Evolutionary conservation across 1,284 basidiomycete species (phyloP).

Genomic region (Heterobasidion annosum): DNA sequence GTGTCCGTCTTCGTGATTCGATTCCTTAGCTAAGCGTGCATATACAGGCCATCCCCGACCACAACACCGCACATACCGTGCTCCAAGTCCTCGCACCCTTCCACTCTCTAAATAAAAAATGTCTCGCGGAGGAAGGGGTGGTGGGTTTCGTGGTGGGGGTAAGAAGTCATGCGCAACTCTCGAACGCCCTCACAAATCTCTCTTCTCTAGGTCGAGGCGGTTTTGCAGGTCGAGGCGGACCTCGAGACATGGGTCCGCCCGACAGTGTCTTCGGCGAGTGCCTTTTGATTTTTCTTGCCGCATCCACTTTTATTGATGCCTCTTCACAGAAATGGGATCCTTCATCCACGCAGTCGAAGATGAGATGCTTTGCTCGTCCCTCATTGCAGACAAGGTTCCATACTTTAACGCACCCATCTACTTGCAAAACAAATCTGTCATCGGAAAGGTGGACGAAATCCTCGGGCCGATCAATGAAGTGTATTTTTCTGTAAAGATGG

Average conservation of each 20-base stretch:
- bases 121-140: constrained; percentile 18
- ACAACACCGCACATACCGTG: too few species aligned
- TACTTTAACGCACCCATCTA: constrained; percentile 99
- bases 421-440: constrained; percentile 93
- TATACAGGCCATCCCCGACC: too few species aligned
- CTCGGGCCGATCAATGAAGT: constrained; percentile 98
- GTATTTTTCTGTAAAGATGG: constrained; percentile 98
- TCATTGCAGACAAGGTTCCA: constrained; percentile 85
- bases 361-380: constrained; percentile 93
- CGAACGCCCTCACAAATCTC: neutral
- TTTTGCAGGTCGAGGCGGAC: constrained; percentile 23
- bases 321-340: constrained; percentile 67
- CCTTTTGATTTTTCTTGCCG: neutral
- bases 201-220: constrained; percentile 14
- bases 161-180: too few species aligned
- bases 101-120: constrained; percentile 1
- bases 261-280: constrained; percentile 71
- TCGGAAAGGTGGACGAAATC: constrained; percentile 96
- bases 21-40: too few species aligned
- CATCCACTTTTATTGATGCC: neutral
- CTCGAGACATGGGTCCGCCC: constrained; percentile 75
- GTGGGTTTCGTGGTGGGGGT: neutral
- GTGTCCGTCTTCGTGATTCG: too few species aligned
- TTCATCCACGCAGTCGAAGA: constrained; percentile 95
- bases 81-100: neutral